Evolutionary conservation across 75 land plant species (phyloP), one percentile per base, ranked within the genome.

Genomic region (Selaginella tamariscina): DNA sequence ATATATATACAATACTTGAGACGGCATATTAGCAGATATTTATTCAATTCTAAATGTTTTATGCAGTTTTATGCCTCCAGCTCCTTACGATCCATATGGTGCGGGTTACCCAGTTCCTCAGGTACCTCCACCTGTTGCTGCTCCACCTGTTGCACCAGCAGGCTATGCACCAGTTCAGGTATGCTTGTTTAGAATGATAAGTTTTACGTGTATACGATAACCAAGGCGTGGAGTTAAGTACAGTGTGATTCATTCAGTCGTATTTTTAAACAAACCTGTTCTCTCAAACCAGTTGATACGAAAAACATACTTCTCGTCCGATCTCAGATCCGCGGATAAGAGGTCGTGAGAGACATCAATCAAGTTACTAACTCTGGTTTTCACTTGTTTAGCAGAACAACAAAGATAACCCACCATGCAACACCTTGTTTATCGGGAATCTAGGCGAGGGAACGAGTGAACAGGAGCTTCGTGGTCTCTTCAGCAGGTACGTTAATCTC

Each of bases 391-490:
- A 39, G 68, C 84, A 95, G 99, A 95, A 91, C 68, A 83, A 68
- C 22, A 95, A 95, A 75, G 99, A 95, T 65, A 95, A 95, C 70
- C 92, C 97, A 49, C 99, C 99, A 39, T 95, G 99, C 76, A 95
- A 95, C 73, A 95, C 99, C 20, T 79, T 95, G 55, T 95, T 95
- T 60, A 82, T 95, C 72, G 99, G 99, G 31, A 95, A 95, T 72
- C 85, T 95, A 59, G 97, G 97, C 27, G 97, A 91, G 69, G 78
- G 74, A 44, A 78, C 89, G 18, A 88, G 72, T 72, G 99, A 95
- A 70, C 88, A 83, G 55, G 99, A 91, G 64, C 71, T 95, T 27
- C 82, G 87, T 69, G 84, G 86, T 8, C 77, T 95, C 56, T 91
- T 95, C 63, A 84, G 82, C 67, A 71, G 70, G 99, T 88, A 71